Percentiles rank a stretch among this genome's conserved stretches.
Evolutionary conservation across 2,329 filamentous ascomycete genomes (phyloP).

Genomic region (Sporothrix inflata): DNA sequence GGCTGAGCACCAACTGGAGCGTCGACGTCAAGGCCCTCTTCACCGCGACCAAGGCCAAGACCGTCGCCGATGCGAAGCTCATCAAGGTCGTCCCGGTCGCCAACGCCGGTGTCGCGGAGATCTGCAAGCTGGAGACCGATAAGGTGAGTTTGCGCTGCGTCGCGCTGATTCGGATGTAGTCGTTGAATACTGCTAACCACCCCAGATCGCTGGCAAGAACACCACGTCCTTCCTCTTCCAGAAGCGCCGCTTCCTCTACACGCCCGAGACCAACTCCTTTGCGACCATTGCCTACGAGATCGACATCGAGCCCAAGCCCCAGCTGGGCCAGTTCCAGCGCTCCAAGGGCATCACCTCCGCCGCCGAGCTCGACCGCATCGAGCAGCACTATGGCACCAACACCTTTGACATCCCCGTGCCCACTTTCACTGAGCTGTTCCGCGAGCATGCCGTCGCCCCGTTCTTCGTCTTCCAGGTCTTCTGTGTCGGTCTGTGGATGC

Average conservation of each 20-base stretch:
- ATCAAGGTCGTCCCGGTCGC: slow-evolving; percentile 92
- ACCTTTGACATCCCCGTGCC: slow-evolving; percentile 98
- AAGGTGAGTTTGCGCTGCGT: slow-evolving; percentile 49
- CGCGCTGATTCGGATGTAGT: no score
- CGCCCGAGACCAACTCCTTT: slow-evolving; percentile 72
- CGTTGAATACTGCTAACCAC: no score
- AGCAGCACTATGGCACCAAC: slow-evolving; percentile 94
- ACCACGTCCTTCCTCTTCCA: slow-evolving; percentile 93
- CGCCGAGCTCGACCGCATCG: slow-evolving; percentile 76
- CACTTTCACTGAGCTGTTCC: slow-evolving; percentile 92
- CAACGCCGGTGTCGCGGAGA: slow-evolving; percentile 88
- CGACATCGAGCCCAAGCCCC: slow-evolving; percentile 82
- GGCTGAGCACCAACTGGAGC: slow-evolving; percentile 98
- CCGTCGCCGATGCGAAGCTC: slow-evolving; percentile 73
- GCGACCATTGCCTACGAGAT: slow-evolving; percentile 80
- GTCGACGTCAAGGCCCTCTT: slow-evolving; percentile 83
- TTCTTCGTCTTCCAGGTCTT: slow-evolving; percentile 99
- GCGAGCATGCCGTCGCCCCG: slow-evolving; percentile 96
- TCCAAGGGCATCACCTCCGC: slow-evolving; percentile 74
- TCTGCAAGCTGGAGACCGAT: slow-evolving; percentile 79
- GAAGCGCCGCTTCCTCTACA: slow-evolving; percentile 93
- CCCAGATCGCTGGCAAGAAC: slow-evolving; percentile 69
- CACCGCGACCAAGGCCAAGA: slow-evolving; percentile 72
- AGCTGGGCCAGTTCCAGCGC: slow-evolving; percentile 75
- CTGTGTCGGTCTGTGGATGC: slow-evolving; percentile 96